These are phyloP conservation scores for Boletales sp. DNA, from an alignment of 768 basidiomycete genomes.

Conservation along the genomic window DNA sequence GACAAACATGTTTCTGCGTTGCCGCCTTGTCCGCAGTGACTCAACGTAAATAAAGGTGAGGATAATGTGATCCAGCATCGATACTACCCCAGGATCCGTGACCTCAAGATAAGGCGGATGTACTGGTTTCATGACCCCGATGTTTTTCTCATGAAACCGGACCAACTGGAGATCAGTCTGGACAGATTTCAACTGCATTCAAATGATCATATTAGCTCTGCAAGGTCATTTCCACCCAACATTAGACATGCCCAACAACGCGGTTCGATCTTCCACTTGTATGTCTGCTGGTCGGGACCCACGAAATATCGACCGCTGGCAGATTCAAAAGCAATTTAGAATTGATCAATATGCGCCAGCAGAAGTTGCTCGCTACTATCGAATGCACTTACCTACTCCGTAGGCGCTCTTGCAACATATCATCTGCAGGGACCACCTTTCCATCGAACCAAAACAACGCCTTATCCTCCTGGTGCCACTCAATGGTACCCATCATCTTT, in stretches of 20 bases:
- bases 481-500: constrained; percentile 6
- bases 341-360: too few species aligned
- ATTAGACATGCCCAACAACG: constrained; percentile 14
- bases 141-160: background rate
- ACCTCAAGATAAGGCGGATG: constrained; percentile 12
- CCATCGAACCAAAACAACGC: constrained; percentile 4
- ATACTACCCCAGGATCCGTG: background rate
- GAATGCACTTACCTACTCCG: background rate
- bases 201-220: background rate
- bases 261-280: constrained; percentile 23
- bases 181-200: background rate
- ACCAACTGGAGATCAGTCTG: background rate
- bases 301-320: constrained; percentile 22
- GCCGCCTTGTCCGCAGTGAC: too few species aligned
- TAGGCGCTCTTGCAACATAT: background rate
- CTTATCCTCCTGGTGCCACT: background rate
- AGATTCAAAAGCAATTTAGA: background rate
- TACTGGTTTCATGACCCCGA: background rate
- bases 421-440: background rate
- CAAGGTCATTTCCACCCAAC: too few species aligned
- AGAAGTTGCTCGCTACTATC: too few species aligned
- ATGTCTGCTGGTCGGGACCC: constrained; percentile 24
- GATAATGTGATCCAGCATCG: constrained; percentile 12
- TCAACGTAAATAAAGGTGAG: constrained; percentile 15
- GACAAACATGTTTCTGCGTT: too few species aligned